Evolutionary conservation across 192 early-diverging fungal species (phyloP), one percentile per base, ranked within the genome.

Genomic region (Bifiguratus adelaidae): DNA sequence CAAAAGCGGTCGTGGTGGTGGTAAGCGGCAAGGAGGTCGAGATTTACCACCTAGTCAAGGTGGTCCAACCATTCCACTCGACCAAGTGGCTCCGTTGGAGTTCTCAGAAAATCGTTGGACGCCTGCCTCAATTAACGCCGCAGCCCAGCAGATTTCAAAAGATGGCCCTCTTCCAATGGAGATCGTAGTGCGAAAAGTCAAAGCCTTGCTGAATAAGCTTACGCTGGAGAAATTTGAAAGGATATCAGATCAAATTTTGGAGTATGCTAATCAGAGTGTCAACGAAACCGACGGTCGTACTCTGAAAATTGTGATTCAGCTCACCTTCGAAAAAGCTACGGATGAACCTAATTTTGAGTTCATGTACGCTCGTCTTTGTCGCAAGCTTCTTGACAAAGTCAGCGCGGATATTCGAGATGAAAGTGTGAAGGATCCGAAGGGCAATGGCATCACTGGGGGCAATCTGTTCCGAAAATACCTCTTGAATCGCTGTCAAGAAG

Each of bases 201-300:
- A 83, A 66, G 81, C 76, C 57, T 65, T 91, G 16, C 67, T 96
- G 43, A 96, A 96, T 77, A 96, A 96, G 77, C 67, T 96, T 42
- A 91, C 93, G n/a, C 63, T 84, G 2, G 93, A 96, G 55, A 92
- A 88, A 68, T 96, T 95, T 59, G 84, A 86, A 19, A 53, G 58
- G 12, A 76, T 96, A 21, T 78, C 83, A 4, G 72, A 73, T 48
- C 80, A 95, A 65, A 81, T 96, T 33, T 58, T 93, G 22, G 69
- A 71, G 21, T 71, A 78, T 62, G 85, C 79, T 24, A 83, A 89
- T 48, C 63, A 73, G 48, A 74, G 68, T 11, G 57, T 63, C 52
- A 64, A 67, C 36, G 73, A 77, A 56, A 66, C 48, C 20, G 76
- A 82, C 34, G 80, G 81, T 7, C 70, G 61, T 3, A 82, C 87